A percentile compares a stretch with the other conserved stretches of the same genome.
Evolutionary conservation across 2,329 filamentous ascomycete species (phyloP).

Genomic region (Mycosphaerella sp.): DNA sequence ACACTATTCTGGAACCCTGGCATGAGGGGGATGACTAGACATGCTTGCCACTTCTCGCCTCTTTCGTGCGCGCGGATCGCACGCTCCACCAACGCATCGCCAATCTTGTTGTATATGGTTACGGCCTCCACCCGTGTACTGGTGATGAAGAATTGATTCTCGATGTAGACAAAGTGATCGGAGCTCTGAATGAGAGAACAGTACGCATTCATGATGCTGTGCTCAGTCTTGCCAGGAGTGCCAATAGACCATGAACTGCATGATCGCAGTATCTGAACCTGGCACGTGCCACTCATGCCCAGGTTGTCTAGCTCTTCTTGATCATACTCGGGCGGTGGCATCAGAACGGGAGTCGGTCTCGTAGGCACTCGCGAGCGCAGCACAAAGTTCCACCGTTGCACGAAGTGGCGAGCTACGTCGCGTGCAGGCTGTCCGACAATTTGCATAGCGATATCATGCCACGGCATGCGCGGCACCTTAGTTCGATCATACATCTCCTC

Average conservation of each 20-base stretch:
- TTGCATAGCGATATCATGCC: constrained; percentile 98
- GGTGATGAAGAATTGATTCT: constrained; percentile 98
- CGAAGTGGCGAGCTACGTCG: constrained; percentile 91
- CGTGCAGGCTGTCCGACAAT: constrained; percentile 92
- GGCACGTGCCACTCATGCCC: constrained; percentile 87
- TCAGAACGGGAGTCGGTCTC: constrained; percentile 82
- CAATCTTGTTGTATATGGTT: constrained; percentile 86
- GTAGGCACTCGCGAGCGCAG: constrained; percentile 88
- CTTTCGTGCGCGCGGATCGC: constrained; percentile 79
- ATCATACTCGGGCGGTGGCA: constrained; percentile 89
- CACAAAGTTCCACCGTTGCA: constrained; percentile 97
- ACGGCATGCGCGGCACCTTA: constrained; percentile 88
- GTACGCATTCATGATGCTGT: constrained; percentile 94
- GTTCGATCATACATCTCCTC: constrained; percentile 98
- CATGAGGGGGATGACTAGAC: constrained; percentile 89
- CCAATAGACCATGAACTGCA: constrained; percentile 89
- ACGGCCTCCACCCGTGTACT: constrained; percentile 83
- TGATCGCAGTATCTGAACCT: constrained; percentile 91
- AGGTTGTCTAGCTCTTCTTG: constrained; percentile 78
- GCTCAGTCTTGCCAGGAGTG: constrained; percentile 73
- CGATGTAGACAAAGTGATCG: constrained; percentile 96
- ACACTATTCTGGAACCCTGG: constrained; percentile 98
- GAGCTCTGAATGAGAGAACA: constrained; percentile 91
- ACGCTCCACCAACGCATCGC: constrained; percentile 87
- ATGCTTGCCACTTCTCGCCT: constrained; percentile 81